These are phyloP conservation scores for Alternaria brassicae DNA, from an alignment of 2,329 filamentous ascomycete species.

Conservation along the genomic window DNA sequence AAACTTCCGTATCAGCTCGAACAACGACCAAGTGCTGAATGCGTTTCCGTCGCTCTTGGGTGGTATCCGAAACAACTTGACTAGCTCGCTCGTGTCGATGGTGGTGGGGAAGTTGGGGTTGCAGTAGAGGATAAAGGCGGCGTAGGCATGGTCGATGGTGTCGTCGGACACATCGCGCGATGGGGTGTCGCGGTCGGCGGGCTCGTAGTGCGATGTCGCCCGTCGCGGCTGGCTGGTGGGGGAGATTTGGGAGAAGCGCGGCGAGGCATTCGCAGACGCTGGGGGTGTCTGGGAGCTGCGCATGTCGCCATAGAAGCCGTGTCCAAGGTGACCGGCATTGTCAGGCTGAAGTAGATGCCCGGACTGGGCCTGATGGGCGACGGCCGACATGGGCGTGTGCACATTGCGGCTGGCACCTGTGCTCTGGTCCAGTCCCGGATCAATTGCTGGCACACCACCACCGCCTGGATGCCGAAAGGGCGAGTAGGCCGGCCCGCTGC, in stretches of 20 bases:
- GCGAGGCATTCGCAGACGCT: slow-evolving; percentile 48
- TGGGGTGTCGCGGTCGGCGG: slow-evolving; percentile 66
- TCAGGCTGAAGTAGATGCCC: slow-evolving; percentile 47
- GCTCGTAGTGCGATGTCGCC: slow-evolving; percentile 41
- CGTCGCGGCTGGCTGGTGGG: slow-evolving; percentile 47
- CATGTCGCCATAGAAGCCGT: slow-evolving; percentile 51
- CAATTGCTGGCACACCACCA: slow-evolving; percentile 44
- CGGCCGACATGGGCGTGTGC: slow-evolving; percentile 46
- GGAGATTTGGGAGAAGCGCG: slow-evolving; percentile 49
- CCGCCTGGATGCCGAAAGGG: slow-evolving; percentile 44
- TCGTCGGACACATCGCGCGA: slow-evolving; percentile 70
- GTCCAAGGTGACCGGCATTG: slow-evolving; percentile 44
- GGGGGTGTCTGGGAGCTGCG: slow-evolving; percentile 48
- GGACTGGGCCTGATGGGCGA: slow-evolving; percentile 35
- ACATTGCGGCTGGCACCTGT: slow-evolving; percentile 44
- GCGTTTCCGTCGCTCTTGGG: slow-evolving; percentile 88
- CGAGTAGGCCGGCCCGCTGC: slow-evolving; percentile 40
- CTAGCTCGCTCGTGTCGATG: slow-evolving; percentile 73
- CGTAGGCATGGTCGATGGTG: slow-evolving; percentile 82
- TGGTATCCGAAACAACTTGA: slow-evolving; percentile 77
- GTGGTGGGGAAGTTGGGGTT: slow-evolving; percentile 80
- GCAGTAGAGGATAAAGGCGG: slow-evolving; percentile 86
- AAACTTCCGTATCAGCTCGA: slow-evolving; percentile 78
- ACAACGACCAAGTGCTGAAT: slow-evolving; percentile 80
- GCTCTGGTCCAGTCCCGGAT: slow-evolving; percentile 47